Base-by-base conservation (phyloP, 257 asterid species). In the Nicotiana knightiana region DNA sequence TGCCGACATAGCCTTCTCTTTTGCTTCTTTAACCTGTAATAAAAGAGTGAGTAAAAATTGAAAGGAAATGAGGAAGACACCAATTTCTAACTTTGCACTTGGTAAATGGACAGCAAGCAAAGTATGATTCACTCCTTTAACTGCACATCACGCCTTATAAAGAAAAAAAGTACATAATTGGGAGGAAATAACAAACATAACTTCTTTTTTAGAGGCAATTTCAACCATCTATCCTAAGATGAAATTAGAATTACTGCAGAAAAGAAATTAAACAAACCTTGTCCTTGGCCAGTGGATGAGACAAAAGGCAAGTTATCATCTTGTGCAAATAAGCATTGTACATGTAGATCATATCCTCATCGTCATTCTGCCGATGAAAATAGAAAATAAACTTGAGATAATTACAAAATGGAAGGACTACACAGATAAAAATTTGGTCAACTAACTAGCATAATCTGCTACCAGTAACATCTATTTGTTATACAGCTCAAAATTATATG, bases 321-420 rank as follows among this genome's bases (percentile, higher is more conserved):
- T 96, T 96, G 91, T 96, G 98, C 81, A 93, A 93, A 88, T 96
- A 96, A 18, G 97, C 98, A 87, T 91, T 90, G 89, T 92, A 96
- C 93, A 94, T 90, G 83, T 91, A 96, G 85, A 92, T 76, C 90
- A 96, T 89, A 85, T 94, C 99, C 86, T 93, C 99, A 33, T 93
- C 98, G 58, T 96, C 98, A 76, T 93, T 93, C 98, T 96, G 97
- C 89, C 84, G 28, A 79, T 87, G 80, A 32, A 83, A 43, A 88
- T 65, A 37, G 88, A 67, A 53, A 78, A 79, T 37, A 73, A 73
- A 48, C 62, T 30, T 73, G 26, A 73, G 62, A 24, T 73, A 73
- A 46, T 26, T 24, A 73, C 61, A 48, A 73, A 68, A 86, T 39
- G 26, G 63, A 66, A 81, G 83, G 67, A 85, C 24, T 48, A 48